Evolutionary conservation across 225 moss, liverwort and hornwort species (phyloP).

Genomic region (Antitrichia curtipendula): DNA sequence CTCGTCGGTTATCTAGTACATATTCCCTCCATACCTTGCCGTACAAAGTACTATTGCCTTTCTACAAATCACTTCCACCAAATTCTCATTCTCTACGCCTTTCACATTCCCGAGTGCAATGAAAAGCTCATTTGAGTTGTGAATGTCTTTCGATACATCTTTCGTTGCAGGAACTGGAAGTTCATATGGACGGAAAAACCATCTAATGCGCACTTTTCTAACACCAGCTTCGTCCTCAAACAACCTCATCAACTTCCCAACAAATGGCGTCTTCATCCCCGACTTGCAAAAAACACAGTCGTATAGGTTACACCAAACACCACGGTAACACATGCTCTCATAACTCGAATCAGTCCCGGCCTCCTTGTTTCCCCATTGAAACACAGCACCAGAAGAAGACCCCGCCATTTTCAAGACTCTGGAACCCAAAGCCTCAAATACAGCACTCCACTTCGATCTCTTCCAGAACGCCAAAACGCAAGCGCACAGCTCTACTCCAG

Average conservation of each 20-base stretch:
- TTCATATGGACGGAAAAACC: neutral
- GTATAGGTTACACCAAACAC: neutral
- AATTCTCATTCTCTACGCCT: neutral
- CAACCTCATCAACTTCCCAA: neutral
- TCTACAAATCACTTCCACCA: neutral
- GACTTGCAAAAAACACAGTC: neutral
- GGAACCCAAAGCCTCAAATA: neutral
- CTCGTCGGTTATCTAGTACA: no score
- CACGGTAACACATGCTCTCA: neutral
- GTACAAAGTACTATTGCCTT: neutral
- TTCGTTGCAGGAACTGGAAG: neutral
- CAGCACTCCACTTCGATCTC: neutral
- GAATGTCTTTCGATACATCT: neutral
- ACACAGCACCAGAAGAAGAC: neutral
- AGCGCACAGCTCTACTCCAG: no score
- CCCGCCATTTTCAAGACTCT: no score
- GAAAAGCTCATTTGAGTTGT: neutral
- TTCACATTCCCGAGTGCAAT: neutral
- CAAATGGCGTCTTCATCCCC: neutral
- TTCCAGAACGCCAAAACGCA: neutral
- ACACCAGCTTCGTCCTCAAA: neutral
- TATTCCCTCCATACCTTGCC: neutral
- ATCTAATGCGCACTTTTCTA: neutral
- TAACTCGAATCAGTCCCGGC: neutral
- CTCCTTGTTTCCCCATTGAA: neutral